Evolutionary conservation across 106 monocot genomes (phyloP), one percentile per base, ranked within the genome.

Genomic region (Dioscorea zingiberensis): DNA sequence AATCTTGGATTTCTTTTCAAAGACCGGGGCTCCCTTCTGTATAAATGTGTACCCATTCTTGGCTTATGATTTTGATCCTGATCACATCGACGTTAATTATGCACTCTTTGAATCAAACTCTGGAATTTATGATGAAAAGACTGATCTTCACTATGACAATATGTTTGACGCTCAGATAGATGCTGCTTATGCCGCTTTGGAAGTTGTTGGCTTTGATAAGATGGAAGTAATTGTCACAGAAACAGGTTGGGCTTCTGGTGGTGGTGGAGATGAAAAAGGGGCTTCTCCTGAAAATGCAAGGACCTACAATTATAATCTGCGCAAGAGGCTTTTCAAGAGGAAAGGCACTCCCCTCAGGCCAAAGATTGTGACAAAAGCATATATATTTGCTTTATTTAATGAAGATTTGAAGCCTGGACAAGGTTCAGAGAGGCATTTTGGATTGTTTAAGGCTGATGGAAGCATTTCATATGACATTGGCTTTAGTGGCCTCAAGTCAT

Each of bases 151-250:
- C 67, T 87, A 92, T 67, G 92, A 92, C 70, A 92, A 92, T 71
- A 92, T 92, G 92, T 77, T 92, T 74, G 87, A 87, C 64, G 92
- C 92, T 55, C 80, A 80, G 48, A 60, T 95, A 38, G 94, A 95
- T 79, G 94, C 91, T 51, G 78, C 83, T 53, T 91, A 91, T 77
- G 73, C 76, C 22, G 94, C 94, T 45, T 71, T 95, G 32, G 84
- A 83, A 32, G 80, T 80, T 64, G 82, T 84, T 17, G 90, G 90
- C 7, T 90, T 78, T 67, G 59, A 57, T 5, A 69, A 75, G 26
- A 94, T 91, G 94, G 94, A 81, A 55, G 87, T 94, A 66, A 24
- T 76, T 94, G 65, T 82, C 94, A 14, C 90, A 94, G 67, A 91
- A 73, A 91, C 91, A 5, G 91, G 91, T 32, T 91, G 91, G 91